Evolutionary conservation across 2,329 filamentous ascomycete genomes (phyloP).

Genomic region (Massarina eburnea): DNA sequence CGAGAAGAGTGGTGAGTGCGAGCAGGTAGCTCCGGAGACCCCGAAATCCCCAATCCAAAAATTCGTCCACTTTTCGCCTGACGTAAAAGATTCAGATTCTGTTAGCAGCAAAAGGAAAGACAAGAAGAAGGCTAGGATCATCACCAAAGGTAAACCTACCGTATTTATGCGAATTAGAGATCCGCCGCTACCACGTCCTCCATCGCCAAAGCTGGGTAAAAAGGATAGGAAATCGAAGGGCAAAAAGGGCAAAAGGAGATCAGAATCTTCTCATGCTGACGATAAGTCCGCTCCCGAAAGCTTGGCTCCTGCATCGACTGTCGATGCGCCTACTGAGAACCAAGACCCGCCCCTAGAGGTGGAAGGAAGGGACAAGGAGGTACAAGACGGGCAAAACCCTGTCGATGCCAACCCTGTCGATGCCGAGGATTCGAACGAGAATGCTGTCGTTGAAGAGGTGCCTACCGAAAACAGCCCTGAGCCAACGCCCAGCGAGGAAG

Average conservation of each 20-base stretch:
- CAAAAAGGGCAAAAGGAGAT: conserved; percentile 19
- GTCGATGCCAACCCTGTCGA: background rate
- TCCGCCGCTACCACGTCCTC: conserved; percentile 19
- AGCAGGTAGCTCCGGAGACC: conserved; percentile 37
- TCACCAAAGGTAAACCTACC: conserved; percentile 32
- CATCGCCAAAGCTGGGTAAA: conserved; percentile 23
- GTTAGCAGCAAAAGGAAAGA: conserved; percentile 30
- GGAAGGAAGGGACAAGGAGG: background rate
- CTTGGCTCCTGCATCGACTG: conserved; percentile 12
- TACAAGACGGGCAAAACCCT: background rate
- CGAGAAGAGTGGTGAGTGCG: conserved; percentile 42
- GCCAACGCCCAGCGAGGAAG: background rate
- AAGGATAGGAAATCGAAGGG: conserved; percentile 24
- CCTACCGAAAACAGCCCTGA: background rate
- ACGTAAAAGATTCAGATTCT: conserved; percentile 42
- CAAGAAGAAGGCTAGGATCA: conserved; percentile 20
- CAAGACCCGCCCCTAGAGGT: background rate
- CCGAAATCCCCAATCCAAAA: conserved; percentile 34
- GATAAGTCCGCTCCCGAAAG: conserved; percentile 14
- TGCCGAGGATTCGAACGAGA: background rate
- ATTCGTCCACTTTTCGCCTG: conserved; percentile 41
- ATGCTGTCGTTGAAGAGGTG: background rate
- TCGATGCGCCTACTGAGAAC: conserved; percentile 4
- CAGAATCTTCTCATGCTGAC: conserved; percentile 9
- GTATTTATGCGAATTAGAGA: conserved; percentile 37